These are phyloP conservation scores for Collybia nuda DNA, from an alignment of 768 basidiomycete genomes.

Conservation along the genomic window DNA sequence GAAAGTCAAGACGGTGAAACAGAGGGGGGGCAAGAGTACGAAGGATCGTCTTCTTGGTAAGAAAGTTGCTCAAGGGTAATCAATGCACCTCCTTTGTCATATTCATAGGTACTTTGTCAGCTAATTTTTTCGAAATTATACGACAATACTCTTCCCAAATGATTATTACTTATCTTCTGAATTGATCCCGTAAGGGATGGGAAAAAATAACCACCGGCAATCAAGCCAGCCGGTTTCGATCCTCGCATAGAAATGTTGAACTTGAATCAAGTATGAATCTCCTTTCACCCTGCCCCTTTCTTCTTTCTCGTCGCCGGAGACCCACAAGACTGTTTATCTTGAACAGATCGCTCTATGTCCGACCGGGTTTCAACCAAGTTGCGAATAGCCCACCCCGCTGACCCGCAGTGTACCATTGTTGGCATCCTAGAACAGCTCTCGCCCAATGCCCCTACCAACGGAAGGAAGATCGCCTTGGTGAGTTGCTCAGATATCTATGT, in stretches of 20 bases:
- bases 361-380: constrained; percentile 47
- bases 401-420: constrained; percentile 43
- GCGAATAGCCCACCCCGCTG: constrained; percentile 48
- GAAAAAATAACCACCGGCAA: constrained; percentile 1
- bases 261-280: not conserved
- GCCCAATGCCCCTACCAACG: constrained; percentile 48
- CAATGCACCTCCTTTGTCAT: no score
- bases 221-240: constrained; percentile 3
- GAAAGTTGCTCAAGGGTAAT: constrained; percentile 38
- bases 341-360: constrained; percentile 14
- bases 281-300: not conserved
- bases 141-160: no score
- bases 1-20: constrained; percentile 50
- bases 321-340: no score
- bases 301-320: not conserved
- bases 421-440: constrained; percentile 65
- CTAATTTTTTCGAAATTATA: no score
- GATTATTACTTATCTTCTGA: no score
- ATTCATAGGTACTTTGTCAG: no score
- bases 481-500: constrained; percentile 19
- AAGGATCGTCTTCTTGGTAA: constrained; percentile 58
- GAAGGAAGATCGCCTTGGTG: constrained; percentile 66
- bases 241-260: constrained; percentile 1
- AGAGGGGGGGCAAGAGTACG: constrained; percentile 45
- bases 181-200: not conserved